phyloP scores from a whole-genome alignment of 768 basidiomycete species.

The Calocera cornea region DNA sequence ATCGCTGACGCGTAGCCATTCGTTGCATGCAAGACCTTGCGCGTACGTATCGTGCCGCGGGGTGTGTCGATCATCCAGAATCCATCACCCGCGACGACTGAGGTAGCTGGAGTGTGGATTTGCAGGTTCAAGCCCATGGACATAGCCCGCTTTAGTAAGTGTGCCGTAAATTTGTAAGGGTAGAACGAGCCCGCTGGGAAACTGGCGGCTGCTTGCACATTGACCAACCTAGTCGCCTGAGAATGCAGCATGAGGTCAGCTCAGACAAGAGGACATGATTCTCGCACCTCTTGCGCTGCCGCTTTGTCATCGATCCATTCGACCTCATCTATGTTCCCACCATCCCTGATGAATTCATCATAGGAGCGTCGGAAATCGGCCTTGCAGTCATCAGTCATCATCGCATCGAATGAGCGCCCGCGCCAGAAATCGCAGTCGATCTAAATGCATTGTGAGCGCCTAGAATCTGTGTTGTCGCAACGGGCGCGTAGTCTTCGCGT shows the following conservation, averaged over 20 bases:
- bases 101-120: constrained; percentile 10
- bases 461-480: constrained; percentile 11
- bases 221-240: constrained; percentile 2
- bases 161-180: constrained; percentile 18
- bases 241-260: constrained; percentile 10
- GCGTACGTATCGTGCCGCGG: constrained; percentile 8
- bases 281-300: constrained; percentile 18
- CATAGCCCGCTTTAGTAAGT: constrained; percentile 17
- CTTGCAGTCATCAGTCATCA: constrained; percentile 17
- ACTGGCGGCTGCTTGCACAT: constrained; percentile 11
- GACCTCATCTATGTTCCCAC: constrained; percentile 21
- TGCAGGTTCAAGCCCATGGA: constrained; percentile 15
- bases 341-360: constrained; percentile 20
- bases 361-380: constrained; percentile 13
- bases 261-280: constrained; percentile 2
- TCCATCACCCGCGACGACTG: background rate
- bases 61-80: constrained; percentile 4
- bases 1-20: background rate
- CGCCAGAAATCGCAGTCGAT: constrained; percentile 24
- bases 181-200: constrained; percentile 8
- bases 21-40: constrained; percentile 11
- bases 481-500: background rate
- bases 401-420: constrained; percentile 17
- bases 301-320: constrained; percentile 18
- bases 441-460: constrained; percentile 10